These are phyloP conservation scores for Aspergillus hancockii DNA, from an alignment of 495 filamentous ascomycete genomes.

Conservation along the genomic window DNA sequence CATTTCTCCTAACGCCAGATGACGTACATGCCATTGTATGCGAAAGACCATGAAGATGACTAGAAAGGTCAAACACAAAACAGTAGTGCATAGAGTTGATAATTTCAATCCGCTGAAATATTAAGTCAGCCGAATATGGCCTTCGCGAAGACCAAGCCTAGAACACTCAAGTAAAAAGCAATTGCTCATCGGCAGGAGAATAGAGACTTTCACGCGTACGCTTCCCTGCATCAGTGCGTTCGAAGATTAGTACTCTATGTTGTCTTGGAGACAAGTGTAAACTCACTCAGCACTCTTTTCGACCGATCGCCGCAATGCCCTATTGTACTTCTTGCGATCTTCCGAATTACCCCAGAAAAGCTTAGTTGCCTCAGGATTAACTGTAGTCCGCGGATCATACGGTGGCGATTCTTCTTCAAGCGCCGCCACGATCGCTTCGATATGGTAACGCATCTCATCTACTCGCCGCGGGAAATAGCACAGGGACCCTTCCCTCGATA, in stretches of 20 bases:
- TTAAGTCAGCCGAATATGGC: background rate
- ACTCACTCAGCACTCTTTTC: slow-evolving; percentile 56
- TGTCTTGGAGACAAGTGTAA: no score
- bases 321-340: slow-evolving; percentile 79
- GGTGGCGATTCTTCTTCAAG: slow-evolving; percentile 85
- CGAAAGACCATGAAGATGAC: background rate
- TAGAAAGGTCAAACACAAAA: background rate
- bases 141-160: background rate
- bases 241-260: background rate
- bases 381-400: slow-evolving; percentile 87
- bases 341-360: slow-evolving; percentile 83
- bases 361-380: slow-evolving; percentile 83
- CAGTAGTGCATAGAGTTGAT: background rate
- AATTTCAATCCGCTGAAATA: background rate
- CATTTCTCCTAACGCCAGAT: background rate
- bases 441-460: slow-evolving; percentile 81
- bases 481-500: slow-evolving; percentile 73
- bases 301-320: slow-evolving; percentile 66
- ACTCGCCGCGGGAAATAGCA: slow-evolving; percentile 76
- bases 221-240: background rate
- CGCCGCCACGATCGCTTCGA: slow-evolving; percentile 80
- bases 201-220: background rate
- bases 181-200: background rate
- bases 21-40: background rate
- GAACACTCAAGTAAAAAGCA: background rate